A percentile compares a stretch with the other conserved stretches of the same genome.
phyloP scores from a whole-genome alignment of 768 basidiomycete genomes.

The Lactarius pseudohatsudake region DNA sequence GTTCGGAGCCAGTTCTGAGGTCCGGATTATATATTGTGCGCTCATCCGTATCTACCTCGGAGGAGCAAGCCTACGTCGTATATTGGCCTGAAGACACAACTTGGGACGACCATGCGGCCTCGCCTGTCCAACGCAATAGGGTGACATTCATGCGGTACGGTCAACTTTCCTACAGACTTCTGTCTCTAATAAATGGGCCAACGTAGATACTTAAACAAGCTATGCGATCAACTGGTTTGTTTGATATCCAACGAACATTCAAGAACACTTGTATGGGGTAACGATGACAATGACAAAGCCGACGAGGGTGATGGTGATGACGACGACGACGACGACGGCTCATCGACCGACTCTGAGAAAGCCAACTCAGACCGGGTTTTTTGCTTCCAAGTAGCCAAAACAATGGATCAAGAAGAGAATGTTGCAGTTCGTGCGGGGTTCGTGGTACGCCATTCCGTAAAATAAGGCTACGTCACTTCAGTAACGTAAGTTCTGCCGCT shows the following conservation, averaged over 20 bases:
- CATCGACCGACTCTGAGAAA: constrained; percentile 40
- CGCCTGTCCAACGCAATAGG: constrained; percentile 51
- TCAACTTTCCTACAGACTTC: neutral
- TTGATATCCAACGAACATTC: constrained; percentile 52
- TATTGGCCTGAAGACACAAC: constrained; percentile 65
- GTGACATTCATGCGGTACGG: constrained; percentile 63
- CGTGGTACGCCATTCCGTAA: constrained; percentile 37
- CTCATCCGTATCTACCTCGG: constrained; percentile 17
- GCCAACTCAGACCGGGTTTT: constrained; percentile 49
- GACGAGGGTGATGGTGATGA: too few species aligned
- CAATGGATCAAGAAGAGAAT: constrained; percentile 56
- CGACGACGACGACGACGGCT: constrained; percentile 20
- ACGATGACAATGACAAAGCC: constrained; percentile 31
- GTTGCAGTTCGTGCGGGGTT: constrained; percentile 47
- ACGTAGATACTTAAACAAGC: constrained; percentile 19
- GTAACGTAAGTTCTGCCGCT: neutral
- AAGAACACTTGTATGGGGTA: constrained; percentile 44
- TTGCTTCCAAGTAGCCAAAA: constrained; percentile 55
- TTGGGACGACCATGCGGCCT: constrained; percentile 51
- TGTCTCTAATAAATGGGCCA: neutral
- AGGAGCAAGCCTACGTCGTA: constrained; percentile 45
- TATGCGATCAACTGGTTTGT: constrained; percentile 52
- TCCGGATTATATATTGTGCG: constrained; percentile 52
- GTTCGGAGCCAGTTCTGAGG: constrained; percentile 37
- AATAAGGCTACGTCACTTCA: too few species aligned